Percentiles rank a stretch among this genome's conserved stretches.
phyloP scores from a whole-genome alignment of 352 stramenopile species.

The Lagenidium sp. region DNA sequence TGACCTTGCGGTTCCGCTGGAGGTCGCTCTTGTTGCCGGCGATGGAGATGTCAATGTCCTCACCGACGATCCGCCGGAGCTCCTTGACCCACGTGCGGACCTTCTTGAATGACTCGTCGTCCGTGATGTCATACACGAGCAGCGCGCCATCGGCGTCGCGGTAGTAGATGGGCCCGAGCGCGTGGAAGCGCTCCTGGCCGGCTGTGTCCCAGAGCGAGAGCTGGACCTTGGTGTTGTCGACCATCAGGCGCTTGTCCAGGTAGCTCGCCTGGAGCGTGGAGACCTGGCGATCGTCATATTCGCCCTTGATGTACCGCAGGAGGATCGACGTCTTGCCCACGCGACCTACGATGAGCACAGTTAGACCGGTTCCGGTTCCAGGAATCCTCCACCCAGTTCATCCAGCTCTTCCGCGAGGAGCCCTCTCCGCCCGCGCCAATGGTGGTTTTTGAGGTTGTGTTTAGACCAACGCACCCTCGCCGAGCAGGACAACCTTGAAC shows the following conservation, averaged over 20 bases:
- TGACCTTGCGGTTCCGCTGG: slow-evolving; percentile 83
- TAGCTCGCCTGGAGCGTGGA: slow-evolving; percentile 92
- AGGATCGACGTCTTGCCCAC: slow-evolving; percentile 95
- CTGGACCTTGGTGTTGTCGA: slow-evolving; percentile 74
- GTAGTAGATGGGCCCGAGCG: slow-evolving; percentile 87
- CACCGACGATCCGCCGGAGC: slow-evolving; percentile 84
- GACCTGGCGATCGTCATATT: slow-evolving; percentile 89
- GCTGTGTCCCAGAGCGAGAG: slow-evolving; percentile 86
- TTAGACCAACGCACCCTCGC: slow-evolving; percentile 47
- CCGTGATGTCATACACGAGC: slow-evolving; percentile 90
- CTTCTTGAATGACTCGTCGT: slow-evolving; percentile 88
- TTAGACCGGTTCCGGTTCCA: not conserved
- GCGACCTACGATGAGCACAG: slow-evolving; percentile 44
- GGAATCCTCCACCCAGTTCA: not conserved
- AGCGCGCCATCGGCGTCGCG: slow-evolving; percentile 83
- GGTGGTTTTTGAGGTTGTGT: no score
- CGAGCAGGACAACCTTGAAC: slow-evolving; percentile 80
- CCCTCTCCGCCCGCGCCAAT: no score
- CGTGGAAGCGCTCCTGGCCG: slow-evolving; percentile 84
- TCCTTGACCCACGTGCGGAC: slow-evolving; percentile 92
- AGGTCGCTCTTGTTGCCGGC: slow-evolving; percentile 91
- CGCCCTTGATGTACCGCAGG: slow-evolving; percentile 89
- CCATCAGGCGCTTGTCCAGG: slow-evolving; percentile 86
- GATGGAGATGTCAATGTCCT: slow-evolving; percentile 89
- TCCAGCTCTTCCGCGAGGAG: not conserved